A percentile compares a stretch with the other conserved stretches of the same genome.
Evolutionary conservation across 306 rosid genomes (phyloP).

Genomic region (Mimosa pudica): DNA sequence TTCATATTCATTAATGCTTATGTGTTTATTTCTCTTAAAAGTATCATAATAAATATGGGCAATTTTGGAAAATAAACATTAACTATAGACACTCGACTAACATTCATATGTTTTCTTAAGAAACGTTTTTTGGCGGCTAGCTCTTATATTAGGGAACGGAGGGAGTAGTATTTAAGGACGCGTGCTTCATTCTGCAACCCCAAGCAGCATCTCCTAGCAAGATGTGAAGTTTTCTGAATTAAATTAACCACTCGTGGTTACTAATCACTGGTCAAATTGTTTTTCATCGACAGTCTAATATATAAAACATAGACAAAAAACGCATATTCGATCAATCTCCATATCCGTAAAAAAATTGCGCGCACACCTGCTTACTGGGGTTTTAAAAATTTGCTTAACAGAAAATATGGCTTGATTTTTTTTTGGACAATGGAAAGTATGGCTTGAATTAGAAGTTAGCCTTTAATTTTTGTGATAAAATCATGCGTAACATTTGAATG

Average conservation of each 20-base stretch:
- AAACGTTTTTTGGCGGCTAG: too few relatives aligned
- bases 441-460: not conserved
- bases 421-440: too few relatives aligned
- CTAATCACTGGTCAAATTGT: conserved; percentile 2
- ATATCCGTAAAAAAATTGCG: not conserved
- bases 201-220: not conserved
- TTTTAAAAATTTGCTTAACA: not conserved
- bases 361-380: not conserved
- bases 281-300: not conserved
- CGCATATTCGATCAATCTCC: conserved; percentile 3
- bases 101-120: too few relatives aligned
- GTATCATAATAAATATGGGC: too few relatives aligned
- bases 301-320: conserved; percentile 5
- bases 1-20: too few relatives aligned
- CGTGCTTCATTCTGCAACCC: not conserved
- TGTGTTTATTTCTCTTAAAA: too few relatives aligned
- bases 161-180: conserved; percentile 3
- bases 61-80: too few relatives aligned
- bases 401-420: not conserved
- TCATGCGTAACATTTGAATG: not conserved
- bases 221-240: not conserved
- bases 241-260: not conserved
- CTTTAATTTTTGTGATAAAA: not conserved
- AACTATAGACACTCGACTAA: too few relatives aligned
- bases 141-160: too few relatives aligned